Base-by-base conservation (phyloP, 805 yeast genomes). In the Candida piceae region DNA sequence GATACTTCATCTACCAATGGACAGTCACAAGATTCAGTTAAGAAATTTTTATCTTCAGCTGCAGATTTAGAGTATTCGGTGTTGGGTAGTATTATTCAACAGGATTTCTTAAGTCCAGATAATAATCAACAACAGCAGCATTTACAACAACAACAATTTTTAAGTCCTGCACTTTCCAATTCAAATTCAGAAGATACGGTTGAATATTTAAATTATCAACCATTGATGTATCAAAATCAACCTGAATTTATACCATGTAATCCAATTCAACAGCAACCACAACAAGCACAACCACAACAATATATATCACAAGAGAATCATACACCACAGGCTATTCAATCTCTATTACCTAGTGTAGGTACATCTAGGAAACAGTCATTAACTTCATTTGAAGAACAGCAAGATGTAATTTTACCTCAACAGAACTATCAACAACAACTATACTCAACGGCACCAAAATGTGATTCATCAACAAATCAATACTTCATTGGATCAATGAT, bases 31-130 rank as follows among this genome's bases (percentile, higher is more conserved):
- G 18, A 16, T 7, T 15, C 22, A 6, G 16, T 20, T 4, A 40
- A 44, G 10, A 50, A 72, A 41, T 82, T 82, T 48, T 52, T 81
- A 41, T 79, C 87, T 1, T 65, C 74, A 24, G 88, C 93, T 1
- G 88, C 86, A 0, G 82, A 80, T 50, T 63, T 80, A 35, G 93
- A 83, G 48, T 82, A 83, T 48, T 71, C 85, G 3, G 76, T 82
- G 4, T 59, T 83, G 21, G 80, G 87, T 7, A 76, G 70, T 41
- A 81, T 83, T 34, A 69, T 80, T 25, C 76, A 75, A 24, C 77
- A 74, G 34, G 70, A 63, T 40, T 48, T 60, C 38, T 32, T 50
- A n/a, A 43, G 46, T n/a, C 42, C 50, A 3, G 52, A 47, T 19
- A 27, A 16, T 12, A 7, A 13, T 16, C 26, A 16, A 15, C 20